Percentiles rank a stretch among this genome's conserved stretches.
Evolutionary conservation across 495 filamentous ascomycete species (phyloP).

Genomic region (Mycothermus thermophilus): DNA sequence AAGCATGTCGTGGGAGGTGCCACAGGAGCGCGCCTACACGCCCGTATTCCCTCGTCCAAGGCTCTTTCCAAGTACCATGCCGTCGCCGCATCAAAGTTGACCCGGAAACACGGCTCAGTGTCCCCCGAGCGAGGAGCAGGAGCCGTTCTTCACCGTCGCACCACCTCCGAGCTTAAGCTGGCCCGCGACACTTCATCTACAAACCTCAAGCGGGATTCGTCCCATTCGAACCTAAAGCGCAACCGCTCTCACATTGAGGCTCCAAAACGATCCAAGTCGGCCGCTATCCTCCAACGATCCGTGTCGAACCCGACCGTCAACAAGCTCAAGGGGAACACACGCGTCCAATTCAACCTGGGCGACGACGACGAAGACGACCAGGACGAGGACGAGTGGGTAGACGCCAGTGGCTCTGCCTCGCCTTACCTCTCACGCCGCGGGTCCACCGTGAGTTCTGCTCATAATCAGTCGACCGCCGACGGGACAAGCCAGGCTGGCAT

Average conservation of each 20-base stretch:
- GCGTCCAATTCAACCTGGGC: constrained; percentile 40
- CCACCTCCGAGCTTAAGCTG: constrained; percentile 30
- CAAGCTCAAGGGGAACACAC: constrained; percentile 25
- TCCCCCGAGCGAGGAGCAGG: constrained; percentile 21
- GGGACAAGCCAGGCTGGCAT: constrained; percentile 7
- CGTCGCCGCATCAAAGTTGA: constrained; percentile 26
- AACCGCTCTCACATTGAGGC: constrained; percentile 37
- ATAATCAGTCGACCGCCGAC: constrained; percentile 15
- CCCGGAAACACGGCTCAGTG: constrained; percentile 22
- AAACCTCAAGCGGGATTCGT: constrained; percentile 33
- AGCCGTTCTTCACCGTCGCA: constrained; percentile 29
- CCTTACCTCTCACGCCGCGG: constrained; percentile 37
- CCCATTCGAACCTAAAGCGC: constrained; percentile 32
- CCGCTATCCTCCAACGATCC: constrained; percentile 31
- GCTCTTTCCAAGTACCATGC: constrained; percentile 32
- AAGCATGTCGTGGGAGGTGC: constrained; percentile 36
- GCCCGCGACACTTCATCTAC: constrained; percentile 20
- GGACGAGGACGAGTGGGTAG: constrained; percentile 41
- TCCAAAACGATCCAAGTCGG: constrained; percentile 33
- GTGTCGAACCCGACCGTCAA: constrained; percentile 27
- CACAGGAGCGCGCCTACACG: constrained; percentile 21
- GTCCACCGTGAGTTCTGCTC: constrained; percentile 28
- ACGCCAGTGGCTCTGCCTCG: constrained; percentile 41
- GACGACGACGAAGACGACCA: constrained; percentile 32
- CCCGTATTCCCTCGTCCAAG: constrained; percentile 31